These are phyloP conservation scores for Candida buenavistaensis DNA, from an alignment of 1,139 yeast genomes.

Conservation along the genomic window DNA sequence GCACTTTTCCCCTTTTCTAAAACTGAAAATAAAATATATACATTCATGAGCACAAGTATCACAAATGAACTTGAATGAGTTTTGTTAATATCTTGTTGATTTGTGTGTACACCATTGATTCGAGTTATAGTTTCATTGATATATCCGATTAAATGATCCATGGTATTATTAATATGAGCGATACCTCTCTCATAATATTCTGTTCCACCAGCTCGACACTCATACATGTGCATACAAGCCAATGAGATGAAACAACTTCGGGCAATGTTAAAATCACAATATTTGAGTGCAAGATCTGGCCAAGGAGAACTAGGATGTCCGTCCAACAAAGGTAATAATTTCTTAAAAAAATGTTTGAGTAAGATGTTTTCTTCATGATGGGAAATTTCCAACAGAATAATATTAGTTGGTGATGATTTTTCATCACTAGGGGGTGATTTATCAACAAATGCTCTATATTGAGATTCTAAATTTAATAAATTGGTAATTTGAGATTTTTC, in stretches of 20 bases:
- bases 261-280: slow-evolving; percentile 56
- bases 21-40: slow-evolving; percentile 50
- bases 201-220: slow-evolving; percentile 45
- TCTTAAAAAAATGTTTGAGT: slow-evolving; percentile 53
- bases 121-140: slow-evolving; percentile 17
- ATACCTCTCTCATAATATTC: slow-evolving; percentile 52
- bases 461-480: slow-evolving; percentile 2
- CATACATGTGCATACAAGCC: slow-evolving; percentile 54
- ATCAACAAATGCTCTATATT: slow-evolving; percentile 1
- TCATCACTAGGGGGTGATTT: slow-evolving; percentile 1
- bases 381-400: slow-evolving; percentile 4
- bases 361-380: slow-evolving; percentile 49
- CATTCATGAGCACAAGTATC: slow-evolving; percentile 49
- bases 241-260: slow-evolving; percentile 54
- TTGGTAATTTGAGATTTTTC: neutral
- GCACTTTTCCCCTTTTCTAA: slow-evolving; percentile 55
- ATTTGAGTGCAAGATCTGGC: slow-evolving; percentile 55
- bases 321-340: slow-evolving; percentile 50
- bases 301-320: slow-evolving; percentile 60
- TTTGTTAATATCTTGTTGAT: slow-evolving; percentile 27
- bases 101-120: slow-evolving; percentile 12
- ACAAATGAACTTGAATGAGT: slow-evolving; percentile 47
- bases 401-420: neutral
- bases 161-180: slow-evolving; percentile 51
- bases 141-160: slow-evolving; percentile 48